A percentile compares a stretch with the other conserved stretches of the same genome.
phyloP scores from a whole-genome alignment of 2,329 filamentous ascomycete genomes.

The Trichophyton benhamiae region DNA sequence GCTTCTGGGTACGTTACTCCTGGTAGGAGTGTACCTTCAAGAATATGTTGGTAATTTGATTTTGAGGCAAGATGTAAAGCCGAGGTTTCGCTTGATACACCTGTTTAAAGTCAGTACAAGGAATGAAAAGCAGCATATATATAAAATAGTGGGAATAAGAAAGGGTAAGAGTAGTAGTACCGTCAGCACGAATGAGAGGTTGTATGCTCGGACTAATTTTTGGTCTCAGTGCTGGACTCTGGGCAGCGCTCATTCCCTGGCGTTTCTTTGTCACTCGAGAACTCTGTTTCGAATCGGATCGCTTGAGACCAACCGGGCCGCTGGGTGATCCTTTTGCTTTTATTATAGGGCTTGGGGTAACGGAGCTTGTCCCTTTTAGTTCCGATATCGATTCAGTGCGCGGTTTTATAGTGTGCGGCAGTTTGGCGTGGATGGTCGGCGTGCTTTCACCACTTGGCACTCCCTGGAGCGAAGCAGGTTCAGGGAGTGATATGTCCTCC shows the following conservation, averaged over 20 bases:
- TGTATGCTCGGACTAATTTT: conserved; percentile 92
- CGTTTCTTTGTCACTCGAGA: conserved; percentile 54
- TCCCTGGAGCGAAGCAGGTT: conserved; percentile 48
- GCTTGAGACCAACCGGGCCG: conserved; percentile 28
- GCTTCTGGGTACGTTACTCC: conserved; percentile 84
- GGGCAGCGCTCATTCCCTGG: conserved; percentile 55
- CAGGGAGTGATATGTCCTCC: conserved; percentile 60
- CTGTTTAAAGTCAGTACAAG: conserved; percentile 16
- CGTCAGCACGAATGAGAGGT: conserved; percentile 62
- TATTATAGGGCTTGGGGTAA: conserved; percentile 43
- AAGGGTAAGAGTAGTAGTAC: conserved; percentile 32
- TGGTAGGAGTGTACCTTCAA: conserved; percentile 83
- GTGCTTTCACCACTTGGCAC: conserved; percentile 35
- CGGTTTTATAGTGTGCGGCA: conserved; percentile 40
- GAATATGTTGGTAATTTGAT: conserved; percentile 94
- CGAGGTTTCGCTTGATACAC: conserved; percentile 45
- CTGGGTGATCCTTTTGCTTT: conserved; percentile 42
- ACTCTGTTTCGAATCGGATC: conserved; percentile 38
- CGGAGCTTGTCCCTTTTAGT: conserved; percentile 23
- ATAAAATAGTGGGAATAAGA: conserved; percentile 18
- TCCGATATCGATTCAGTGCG: conserved; percentile 16
- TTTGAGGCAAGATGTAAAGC: conserved; percentile 78
- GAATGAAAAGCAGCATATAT: background rate
- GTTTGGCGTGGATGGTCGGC: conserved; percentile 50
- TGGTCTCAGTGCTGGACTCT: conserved; percentile 79